Evolutionary conservation across 345 rosid genomes (phyloP).

Genomic region (Gossypium mustelinum): DNA sequence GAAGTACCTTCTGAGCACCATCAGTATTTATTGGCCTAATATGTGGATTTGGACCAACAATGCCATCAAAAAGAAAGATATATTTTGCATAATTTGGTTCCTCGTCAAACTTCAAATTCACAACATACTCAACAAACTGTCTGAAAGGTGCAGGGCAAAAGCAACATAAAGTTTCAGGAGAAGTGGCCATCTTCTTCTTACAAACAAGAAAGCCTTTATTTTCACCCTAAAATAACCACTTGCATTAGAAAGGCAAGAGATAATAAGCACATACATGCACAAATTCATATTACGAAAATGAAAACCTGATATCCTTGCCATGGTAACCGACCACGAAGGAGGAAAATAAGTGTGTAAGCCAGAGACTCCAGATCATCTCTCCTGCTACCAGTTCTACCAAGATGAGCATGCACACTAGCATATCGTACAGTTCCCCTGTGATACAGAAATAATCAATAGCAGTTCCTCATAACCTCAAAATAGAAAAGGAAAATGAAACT

Average conservation of each 20-base stretch:
- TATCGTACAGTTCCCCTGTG: constrained; percentile 95
- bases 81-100: constrained; percentile 95
- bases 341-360: constrained; percentile 95
- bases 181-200: constrained; percentile 97
- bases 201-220: constrained; percentile 94
- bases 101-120: constrained; percentile 92
- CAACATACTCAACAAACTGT: constrained; percentile 85
- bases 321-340: constrained; percentile 91
- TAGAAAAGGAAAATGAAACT: not conserved
- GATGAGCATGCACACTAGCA: constrained; percentile 98
- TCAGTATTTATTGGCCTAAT: constrained; percentile 95
- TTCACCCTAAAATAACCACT: constrained; percentile 61
- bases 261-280: not conserved
- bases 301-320: constrained; percentile 98
- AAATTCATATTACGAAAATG: constrained; percentile 2
- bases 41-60: constrained; percentile 88
- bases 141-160: constrained; percentile 88
- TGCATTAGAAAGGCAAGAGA: constrained; percentile 10
- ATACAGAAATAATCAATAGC: not conserved
- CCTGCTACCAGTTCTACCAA: constrained; percentile 92
- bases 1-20: constrained; percentile 88
- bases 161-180: constrained; percentile 86
- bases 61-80: constrained; percentile 86
- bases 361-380: constrained; percentile 97
- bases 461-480: constrained; percentile 9